phyloP scores from a whole-genome alignment of 495 filamentous ascomycete genomes.

The Aspergillus wentii region DNA sequence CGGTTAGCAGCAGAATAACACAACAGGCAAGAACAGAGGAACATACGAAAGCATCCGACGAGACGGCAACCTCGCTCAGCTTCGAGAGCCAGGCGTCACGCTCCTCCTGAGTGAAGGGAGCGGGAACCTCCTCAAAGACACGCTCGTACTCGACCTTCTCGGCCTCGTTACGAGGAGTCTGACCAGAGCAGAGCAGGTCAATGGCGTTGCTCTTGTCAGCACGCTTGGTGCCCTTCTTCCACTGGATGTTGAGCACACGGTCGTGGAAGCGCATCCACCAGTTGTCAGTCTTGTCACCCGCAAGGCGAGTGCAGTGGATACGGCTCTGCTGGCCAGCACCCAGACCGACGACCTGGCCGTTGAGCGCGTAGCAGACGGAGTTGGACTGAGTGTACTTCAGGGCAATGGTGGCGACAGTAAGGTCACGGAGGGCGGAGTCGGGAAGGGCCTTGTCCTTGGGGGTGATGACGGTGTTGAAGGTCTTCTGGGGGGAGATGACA shows the following conservation, averaged over 20 bases:
- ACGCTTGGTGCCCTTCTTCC: constrained; percentile 94
- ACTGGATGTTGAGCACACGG: constrained; percentile 79
- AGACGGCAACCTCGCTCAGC: constrained; percentile 76
- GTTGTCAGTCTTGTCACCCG: constrained; percentile 98
- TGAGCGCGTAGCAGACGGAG: constrained; percentile 94
- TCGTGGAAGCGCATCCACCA: constrained; percentile 99
- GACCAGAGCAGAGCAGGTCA: constrained; percentile 84
- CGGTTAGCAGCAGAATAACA: background rate
- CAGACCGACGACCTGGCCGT: constrained; percentile 90
- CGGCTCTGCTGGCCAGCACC: constrained; percentile 95
- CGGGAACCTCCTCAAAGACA: constrained; percentile 87
- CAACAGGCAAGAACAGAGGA: background rate
- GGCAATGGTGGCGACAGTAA: constrained; percentile 93
- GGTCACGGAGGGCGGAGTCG: constrained; percentile 77
- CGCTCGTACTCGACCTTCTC: constrained; percentile 84
- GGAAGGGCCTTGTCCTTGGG: constrained; percentile 73
- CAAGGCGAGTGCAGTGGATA: constrained; percentile 96
- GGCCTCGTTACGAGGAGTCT: constrained; percentile 68
- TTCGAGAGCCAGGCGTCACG: constrained; percentile 75
- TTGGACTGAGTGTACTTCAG: constrained; percentile 98
- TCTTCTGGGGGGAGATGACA: constrained; percentile 71
- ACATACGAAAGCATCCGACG: constrained; percentile 91
- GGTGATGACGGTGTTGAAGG: constrained; percentile 78
- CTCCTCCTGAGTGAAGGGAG: constrained; percentile 77
- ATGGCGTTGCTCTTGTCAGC: constrained; percentile 98